These are phyloP conservation scores for Chaetoceros tenuissimus DNA, from an alignment of 108 stramenopile species.

Conservation along the genomic window DNA sequence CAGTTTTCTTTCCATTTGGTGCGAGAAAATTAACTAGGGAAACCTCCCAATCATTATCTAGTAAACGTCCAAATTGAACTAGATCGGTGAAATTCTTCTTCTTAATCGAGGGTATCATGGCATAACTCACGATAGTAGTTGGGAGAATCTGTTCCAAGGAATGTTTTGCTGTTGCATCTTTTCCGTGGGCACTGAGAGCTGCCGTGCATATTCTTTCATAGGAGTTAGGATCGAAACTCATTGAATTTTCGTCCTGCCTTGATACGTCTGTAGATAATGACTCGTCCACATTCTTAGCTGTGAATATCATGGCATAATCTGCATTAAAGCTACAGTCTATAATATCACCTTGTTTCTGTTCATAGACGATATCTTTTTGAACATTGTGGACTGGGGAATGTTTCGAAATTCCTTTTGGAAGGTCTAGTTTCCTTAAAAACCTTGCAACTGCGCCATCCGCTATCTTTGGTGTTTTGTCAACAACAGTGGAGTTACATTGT, in stretches of 20 bases:
- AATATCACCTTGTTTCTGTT: neutral
- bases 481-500: constrained; percentile 1
- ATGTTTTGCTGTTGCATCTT: neutral
- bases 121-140: constrained; percentile 66
- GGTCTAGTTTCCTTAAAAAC: constrained; percentile 48
- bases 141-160: constrained; percentile 23
- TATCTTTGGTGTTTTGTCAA: constrained; percentile 23
- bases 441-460: constrained; percentile 49
- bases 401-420: constrained; percentile 63
- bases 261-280: neutral
- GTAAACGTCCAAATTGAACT: neutral
- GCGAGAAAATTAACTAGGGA: constrained; percentile 62
- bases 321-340: constrained; percentile 23
- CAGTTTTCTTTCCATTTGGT: constrained; percentile 42
- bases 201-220: neutral
- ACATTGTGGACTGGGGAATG: constrained; percentile 43
- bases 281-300: constrained; percentile 10
- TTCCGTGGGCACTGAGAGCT: neutral
- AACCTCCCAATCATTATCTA: constrained; percentile 71
- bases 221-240: neutral
- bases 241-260: neutral
- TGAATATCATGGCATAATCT: constrained; percentile 71
- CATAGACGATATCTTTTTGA: neutral
- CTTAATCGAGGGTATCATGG: constrained; percentile 39
- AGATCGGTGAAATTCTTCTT: constrained; percentile 28